These are phyloP conservation scores for Penicillium argentinense DNA, from an alignment of 495 filamentous ascomycete genomes.

Conservation along the genomic window DNA sequence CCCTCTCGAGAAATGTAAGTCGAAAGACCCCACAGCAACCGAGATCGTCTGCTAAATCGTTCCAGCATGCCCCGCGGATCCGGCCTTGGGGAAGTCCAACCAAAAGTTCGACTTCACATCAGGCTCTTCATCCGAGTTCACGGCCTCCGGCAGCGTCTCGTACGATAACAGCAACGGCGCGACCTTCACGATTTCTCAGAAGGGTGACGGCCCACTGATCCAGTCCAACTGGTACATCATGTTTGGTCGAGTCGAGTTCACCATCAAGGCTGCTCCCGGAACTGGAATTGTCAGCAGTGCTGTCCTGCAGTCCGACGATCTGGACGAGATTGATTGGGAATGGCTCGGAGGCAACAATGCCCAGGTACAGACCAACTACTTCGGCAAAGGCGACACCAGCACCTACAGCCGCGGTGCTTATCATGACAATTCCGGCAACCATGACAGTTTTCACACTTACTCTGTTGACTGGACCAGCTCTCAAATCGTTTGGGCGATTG, in stretches of 20 bases:
- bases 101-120: constrained; percentile 73
- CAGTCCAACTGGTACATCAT: constrained; percentile 74
- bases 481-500: constrained; percentile 70
- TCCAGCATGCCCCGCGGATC: constrained; percentile 68
- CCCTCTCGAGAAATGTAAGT: constrained; percentile 66
- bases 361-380: constrained; percentile 77
- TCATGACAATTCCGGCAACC: constrained; percentile 50
- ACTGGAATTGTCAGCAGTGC: constrained; percentile 71
- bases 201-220: constrained; percentile 82
- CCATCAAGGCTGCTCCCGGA: constrained; percentile 60
- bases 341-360: constrained; percentile 68
- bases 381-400: constrained; percentile 75
- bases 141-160: constrained; percentile 59
- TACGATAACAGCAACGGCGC: constrained; percentile 73
- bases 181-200: constrained; percentile 77
- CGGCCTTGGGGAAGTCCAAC: constrained; percentile 78
- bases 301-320: constrained; percentile 77
- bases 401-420: constrained; percentile 63
- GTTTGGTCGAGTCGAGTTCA: constrained; percentile 62
- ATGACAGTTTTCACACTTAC: constrained; percentile 73
- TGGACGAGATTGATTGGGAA: constrained; percentile 93
- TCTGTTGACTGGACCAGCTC: constrained; percentile 79
- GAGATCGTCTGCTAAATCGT: constrained; percentile 24
- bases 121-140: constrained; percentile 68
- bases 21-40: not conserved